Evolutionary conservation across 139 green algal genomes (phyloP), one percentile per base, ranked within the genome.

Genomic region (Prasinococcaceae sp.): DNA sequence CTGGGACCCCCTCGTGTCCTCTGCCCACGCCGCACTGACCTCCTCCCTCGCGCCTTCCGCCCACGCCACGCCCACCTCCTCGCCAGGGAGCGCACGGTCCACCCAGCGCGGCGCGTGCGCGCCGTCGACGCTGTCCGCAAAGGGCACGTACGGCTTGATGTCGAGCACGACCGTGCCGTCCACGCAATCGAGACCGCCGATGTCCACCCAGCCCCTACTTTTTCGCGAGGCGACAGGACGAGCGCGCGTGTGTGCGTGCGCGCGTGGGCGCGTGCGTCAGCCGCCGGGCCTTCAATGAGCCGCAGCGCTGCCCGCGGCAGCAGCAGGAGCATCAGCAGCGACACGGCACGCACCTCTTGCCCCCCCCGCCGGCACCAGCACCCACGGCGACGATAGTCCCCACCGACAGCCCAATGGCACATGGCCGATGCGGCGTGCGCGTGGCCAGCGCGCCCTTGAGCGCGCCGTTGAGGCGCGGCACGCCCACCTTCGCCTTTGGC

Each of bases 101-200:
- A 93, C 86, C 86, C 86, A 95, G 1, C 55, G 3, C 1, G 86
- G 86, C 3, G 81, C 80, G 1, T 42, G 50, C 4, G 85, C 84
- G 2, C 17, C n/a, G 0, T 65, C 6, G 6, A 90, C 29, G 17
- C 57, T 53, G 60, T 95, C 86, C 45, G 72, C 84, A 50, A 88
- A 93, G 5, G 82, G 79, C 20, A 92, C 57, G 60, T 92, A 95
- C 8, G 86, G 86, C 56, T 95, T 95, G 40, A 95, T 73, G 60
- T 95, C 86, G 14, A 95, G 70, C 35, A 95, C 73, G 0, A 85
- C 84, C 2, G 74, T 80, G 38, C 86, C 86, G 51, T 95, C 79
- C 38, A 95, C 82, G 30, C 93, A 65, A 65, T 95, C 86, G 1
- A 69, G 72, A 0, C 85, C 86, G 8, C 65, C 75, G 37, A 95